Conservation (phyloP, 1,284 basidiomycete species). For the Cutaneotrichosporon cyanovorans region DNA sequence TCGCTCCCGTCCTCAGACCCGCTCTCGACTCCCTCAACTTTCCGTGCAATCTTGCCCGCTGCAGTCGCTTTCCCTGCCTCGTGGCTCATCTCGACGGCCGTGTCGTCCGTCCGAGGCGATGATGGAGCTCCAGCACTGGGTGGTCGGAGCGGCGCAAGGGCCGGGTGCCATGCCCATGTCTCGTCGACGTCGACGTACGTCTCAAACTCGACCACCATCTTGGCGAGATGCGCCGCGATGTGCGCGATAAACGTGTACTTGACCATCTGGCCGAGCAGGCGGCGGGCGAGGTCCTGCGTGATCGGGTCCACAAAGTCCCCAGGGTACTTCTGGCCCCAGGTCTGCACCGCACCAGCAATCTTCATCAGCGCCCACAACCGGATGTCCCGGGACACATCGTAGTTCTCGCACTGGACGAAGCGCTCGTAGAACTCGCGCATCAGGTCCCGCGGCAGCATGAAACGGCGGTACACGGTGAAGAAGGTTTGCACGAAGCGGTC, state of each 20-base stretch:
- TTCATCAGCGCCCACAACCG: constrained; percentile 39
- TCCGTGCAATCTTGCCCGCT: no score
- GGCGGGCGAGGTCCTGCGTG: constrained; percentile 25
- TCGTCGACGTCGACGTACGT: constrained; percentile 29
- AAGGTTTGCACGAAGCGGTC: constrained; percentile 36
- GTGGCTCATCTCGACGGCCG: not conserved
- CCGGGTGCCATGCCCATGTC: constrained; percentile 31
- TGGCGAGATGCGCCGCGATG: constrained; percentile 34
- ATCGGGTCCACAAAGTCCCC: constrained; percentile 33
- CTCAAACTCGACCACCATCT: constrained; percentile 23
- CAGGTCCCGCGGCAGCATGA: constrained; percentile 33
- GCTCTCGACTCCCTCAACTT: no score
- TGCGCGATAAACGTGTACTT: constrained; percentile 40
- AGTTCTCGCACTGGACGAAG: constrained; percentile 29
- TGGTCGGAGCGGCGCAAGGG: constrained; percentile 2
- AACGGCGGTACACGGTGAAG: constrained; percentile 43
- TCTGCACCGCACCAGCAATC: constrained; percentile 37
- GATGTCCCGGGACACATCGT: constrained; percentile 31
- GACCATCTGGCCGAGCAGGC: constrained; percentile 29
- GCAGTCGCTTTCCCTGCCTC: not conserved
- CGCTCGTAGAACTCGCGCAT: constrained; percentile 36
- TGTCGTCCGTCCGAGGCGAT: not conserved
- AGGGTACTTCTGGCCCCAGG: constrained; percentile 40
- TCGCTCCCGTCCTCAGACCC: not conserved
- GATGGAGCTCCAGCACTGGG: not conserved